Base-by-base conservation (phyloP, 2,329 filamentous ascomycete genomes). In the Penicillium frequentans region DNA sequence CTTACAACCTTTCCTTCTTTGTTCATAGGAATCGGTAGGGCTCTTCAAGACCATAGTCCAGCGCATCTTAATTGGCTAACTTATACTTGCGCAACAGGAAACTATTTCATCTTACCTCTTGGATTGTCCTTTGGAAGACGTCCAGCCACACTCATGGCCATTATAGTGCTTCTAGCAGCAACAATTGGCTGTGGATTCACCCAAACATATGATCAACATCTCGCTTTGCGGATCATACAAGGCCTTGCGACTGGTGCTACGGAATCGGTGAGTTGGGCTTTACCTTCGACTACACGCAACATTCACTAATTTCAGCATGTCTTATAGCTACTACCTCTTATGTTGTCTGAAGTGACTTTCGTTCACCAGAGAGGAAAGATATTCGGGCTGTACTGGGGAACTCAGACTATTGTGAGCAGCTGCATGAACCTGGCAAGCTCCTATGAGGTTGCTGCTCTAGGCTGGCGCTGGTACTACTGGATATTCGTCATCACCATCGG, bases 381-480 rank as follows among this genome's bases (percentile, higher is more conserved):
- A 6, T 77, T 73, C 52, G 75, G 72, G 1, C 51, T 75, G 6
- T 77, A 77, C 60, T 77, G 74, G 74, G 73, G 69, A 29, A 65
- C 69, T 1, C 75, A 78, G 48, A 77, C 72, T 47, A 64, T 70
- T 21, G 64, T 78, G 2, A 66, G 65, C 19, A 63, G 61, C 13
- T 57, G 53, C 14, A 66, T 78, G 39, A 72, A 71, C 21, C 63
- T 78, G 5, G 70, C 70, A 1, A 65, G 64, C 2, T 73, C 70
- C 5, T 78, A 77, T 44, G 62, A 74, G 27, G 71, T 69, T 3
- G 71, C 69, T 2, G 69, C 70, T 6, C 59, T 73, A 0, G 69
- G 70, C 1, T 78, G 76, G 75, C 64, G 74, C 37, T 79, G 75
- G 73, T 78, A 75, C 60, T 79, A 78, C 49, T 76, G 73, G 72